These are phyloP conservation scores for Stemphylium beticola DNA, from an alignment of 2,329 filamentous ascomycete species.

Conservation along the genomic window DNA sequence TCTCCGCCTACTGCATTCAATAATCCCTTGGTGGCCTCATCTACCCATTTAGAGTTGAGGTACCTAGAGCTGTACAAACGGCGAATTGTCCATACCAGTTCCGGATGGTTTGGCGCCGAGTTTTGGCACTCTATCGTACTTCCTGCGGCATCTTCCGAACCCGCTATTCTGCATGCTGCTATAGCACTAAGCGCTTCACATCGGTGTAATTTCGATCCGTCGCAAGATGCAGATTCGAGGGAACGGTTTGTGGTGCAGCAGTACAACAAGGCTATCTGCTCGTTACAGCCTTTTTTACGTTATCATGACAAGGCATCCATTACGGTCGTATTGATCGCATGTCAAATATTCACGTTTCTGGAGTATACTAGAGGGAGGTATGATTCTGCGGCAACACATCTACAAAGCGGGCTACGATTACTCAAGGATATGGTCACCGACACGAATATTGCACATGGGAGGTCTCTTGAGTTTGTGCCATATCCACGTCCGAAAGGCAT, in stretches of 20 bases:
- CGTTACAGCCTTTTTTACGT: slow-evolving; percentile 35
- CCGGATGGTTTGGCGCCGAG: slow-evolving; percentile 13
- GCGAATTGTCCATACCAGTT: not conserved
- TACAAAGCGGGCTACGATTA: slow-evolving; percentile 52
- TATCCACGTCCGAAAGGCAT: slow-evolving; percentile 31
- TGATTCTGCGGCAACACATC: slow-evolving; percentile 46
- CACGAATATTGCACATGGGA: no score
- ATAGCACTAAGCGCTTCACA: slow-evolving; percentile 51
- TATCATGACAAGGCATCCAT: slow-evolving; percentile 32
- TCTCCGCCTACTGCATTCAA: no score
- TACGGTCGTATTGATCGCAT: slow-evolving; percentile 50
- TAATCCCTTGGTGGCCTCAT: not conserved
- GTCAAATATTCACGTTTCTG: slow-evolving; percentile 51
- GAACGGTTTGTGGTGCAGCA: slow-evolving; percentile 48
- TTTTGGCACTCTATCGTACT: slow-evolving; percentile 52
- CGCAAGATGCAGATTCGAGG: slow-evolving; percentile 16
- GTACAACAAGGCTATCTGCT: slow-evolving; percentile 50
- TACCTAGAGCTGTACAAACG: slow-evolving; percentile 9
- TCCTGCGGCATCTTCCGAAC: slow-evolving; percentile 49
- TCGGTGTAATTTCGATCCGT: slow-evolving; percentile 18
- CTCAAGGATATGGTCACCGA: slow-evolving; percentile 31
- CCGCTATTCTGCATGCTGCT: slow-evolving; percentile 52
- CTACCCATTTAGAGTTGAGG: slow-evolving; percentile 1
- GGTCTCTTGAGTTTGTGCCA: not conserved
- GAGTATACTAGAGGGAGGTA: slow-evolving; percentile 53